These are phyloP conservation scores for Betula pendula DNA, from an alignment of 306 rosid species.

Conservation along the genomic window DNA sequence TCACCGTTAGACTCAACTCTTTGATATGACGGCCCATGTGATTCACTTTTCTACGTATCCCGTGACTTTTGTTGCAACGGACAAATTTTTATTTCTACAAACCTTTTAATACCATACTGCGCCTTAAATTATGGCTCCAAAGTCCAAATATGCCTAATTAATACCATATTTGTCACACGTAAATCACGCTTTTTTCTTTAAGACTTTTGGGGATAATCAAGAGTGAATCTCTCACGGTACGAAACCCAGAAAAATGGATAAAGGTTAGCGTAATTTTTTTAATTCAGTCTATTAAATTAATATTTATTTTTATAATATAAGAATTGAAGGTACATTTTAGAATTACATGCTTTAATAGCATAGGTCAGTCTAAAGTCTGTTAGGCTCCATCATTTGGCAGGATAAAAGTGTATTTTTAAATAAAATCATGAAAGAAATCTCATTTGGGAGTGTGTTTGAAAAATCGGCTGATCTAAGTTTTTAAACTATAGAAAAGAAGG, in stretches of 20 bases:
- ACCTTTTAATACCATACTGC: not conserved
- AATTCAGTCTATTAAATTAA: too few species aligned
- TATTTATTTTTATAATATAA: too few species aligned
- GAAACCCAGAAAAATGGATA: not conserved
- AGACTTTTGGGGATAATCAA: constrained; percentile 7
- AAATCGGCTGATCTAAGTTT: too few species aligned
- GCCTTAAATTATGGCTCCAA: constrained; percentile 43
- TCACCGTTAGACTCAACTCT: not conserved
- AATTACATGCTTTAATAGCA: too few species aligned
- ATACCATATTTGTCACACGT: constrained; percentile 26
- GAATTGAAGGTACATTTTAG: too few species aligned
- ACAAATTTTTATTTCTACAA: constrained; percentile 31
- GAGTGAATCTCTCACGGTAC: constrained; percentile 1
- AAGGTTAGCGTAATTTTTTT: too few species aligned
- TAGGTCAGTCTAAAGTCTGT: too few species aligned
- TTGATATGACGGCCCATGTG: constrained; percentile 45
- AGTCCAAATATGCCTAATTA: constrained; percentile 8
- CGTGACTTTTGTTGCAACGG: constrained; percentile 49
- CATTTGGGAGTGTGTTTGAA: too few species aligned
- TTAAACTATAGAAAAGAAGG: too few species aligned
- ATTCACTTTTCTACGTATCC: constrained; percentile 38
- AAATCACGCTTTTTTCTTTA: constrained; percentile 27
- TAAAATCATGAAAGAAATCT: too few species aligned
- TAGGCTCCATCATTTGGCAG: too few species aligned
- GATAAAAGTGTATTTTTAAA: too few species aligned